Percentiles rank a stretch among this genome's conserved stretches.
phyloP scores from a whole-genome alignment of 2,329 filamentous ascomycete genomes.

The Diatrype stigma region DNA sequence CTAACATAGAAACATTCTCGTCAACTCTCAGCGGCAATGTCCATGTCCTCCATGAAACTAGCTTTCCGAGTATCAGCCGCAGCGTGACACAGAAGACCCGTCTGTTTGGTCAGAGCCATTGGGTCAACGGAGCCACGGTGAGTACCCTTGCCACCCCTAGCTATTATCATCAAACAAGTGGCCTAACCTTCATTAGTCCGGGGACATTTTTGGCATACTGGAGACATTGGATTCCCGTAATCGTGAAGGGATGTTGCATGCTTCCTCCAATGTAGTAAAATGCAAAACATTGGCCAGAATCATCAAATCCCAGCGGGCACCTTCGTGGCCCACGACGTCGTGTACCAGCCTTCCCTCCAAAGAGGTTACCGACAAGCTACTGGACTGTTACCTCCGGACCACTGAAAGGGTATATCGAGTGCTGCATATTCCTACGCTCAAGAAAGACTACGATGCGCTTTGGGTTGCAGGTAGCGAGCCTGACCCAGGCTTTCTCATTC shows the following conservation, averaged over 20 bases:
- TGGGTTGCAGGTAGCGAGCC: constrained; percentile 35
- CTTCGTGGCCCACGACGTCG: constrained; percentile 42
- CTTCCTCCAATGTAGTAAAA: constrained; percentile 35
- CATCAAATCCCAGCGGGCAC: constrained; percentile 47
- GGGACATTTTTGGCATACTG: constrained; percentile 39
- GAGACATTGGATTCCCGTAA: constrained; percentile 38
- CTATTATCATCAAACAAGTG: neutral
- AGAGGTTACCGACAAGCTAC: constrained; percentile 40
- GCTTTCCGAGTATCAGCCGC: constrained; percentile 29
- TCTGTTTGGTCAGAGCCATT: constrained; percentile 54
- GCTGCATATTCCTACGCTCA: constrained; percentile 48
- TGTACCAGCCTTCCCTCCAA: constrained; percentile 42
- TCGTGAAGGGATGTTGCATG: constrained; percentile 31
- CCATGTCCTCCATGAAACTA: constrained; percentile 37
- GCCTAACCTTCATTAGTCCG: constrained; percentile 28
- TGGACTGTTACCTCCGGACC: constrained; percentile 45
- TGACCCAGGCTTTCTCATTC: constrained; percentile 46
- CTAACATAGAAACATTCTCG: constrained; percentile 30
- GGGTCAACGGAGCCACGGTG: constrained; percentile 47
- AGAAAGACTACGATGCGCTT: constrained; percentile 43
- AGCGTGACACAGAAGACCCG: constrained; percentile 52
- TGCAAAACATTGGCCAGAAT: constrained; percentile 49
- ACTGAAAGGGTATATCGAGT: constrained; percentile 45
- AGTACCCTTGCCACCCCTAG: constrained; percentile 13
- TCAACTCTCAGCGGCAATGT: constrained; percentile 12